Evolutionary conservation across 2,329 filamentous ascomycete species (phyloP).

Genomic region (Teratosphaeriaceae sp.): DNA sequence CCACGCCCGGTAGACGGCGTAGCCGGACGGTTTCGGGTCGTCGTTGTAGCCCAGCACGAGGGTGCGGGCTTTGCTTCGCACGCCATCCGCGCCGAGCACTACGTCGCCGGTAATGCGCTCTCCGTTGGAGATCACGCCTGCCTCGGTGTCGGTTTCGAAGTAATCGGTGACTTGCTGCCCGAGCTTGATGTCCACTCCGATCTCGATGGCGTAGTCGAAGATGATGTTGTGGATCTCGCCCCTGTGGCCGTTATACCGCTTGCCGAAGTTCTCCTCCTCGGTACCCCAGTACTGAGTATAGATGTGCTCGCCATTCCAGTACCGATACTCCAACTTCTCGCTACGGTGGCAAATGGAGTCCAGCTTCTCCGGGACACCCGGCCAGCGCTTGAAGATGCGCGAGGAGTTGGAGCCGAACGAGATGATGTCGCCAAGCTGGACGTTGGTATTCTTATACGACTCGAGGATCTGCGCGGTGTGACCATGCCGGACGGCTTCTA

Average conservation of each 20-base stretch:
- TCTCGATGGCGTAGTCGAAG: constrained; percentile 25
- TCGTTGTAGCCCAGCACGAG: constrained; percentile 46
- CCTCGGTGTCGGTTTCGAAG: constrained; percentile 22
- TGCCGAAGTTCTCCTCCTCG: constrained; percentile 24
- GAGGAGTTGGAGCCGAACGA: constrained; percentile 56
- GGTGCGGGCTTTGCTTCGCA: constrained; percentile 45
- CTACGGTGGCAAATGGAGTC: constrained; percentile 28
- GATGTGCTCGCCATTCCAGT: constrained; percentile 26
- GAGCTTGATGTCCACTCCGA: constrained; percentile 28
- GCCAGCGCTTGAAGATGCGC: constrained; percentile 56
- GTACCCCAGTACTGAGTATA: constrained; percentile 28
- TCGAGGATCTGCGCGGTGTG: constrained; percentile 55
- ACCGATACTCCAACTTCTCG: constrained; percentile 23
- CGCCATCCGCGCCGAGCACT: constrained; percentile 48
- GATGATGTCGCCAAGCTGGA: constrained; percentile 54
- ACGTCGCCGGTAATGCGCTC: constrained; percentile 40
- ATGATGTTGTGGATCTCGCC: constrained; percentile 31
- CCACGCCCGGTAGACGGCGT: constrained; percentile 50
- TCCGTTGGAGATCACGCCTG: constrained; percentile 25
- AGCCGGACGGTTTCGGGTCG: constrained; percentile 40
- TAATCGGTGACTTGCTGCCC: constrained; percentile 24
- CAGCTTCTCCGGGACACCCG: constrained; percentile 29
- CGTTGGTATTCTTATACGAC: constrained; percentile 50
- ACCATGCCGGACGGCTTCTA: constrained; percentile 57
- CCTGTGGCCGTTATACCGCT: constrained; percentile 29